Evolutionary conservation across 1,139 yeast species (phyloP), one percentile per base, ranked within the genome.

Genomic region (Yamadazyma conglobata): DNA sequence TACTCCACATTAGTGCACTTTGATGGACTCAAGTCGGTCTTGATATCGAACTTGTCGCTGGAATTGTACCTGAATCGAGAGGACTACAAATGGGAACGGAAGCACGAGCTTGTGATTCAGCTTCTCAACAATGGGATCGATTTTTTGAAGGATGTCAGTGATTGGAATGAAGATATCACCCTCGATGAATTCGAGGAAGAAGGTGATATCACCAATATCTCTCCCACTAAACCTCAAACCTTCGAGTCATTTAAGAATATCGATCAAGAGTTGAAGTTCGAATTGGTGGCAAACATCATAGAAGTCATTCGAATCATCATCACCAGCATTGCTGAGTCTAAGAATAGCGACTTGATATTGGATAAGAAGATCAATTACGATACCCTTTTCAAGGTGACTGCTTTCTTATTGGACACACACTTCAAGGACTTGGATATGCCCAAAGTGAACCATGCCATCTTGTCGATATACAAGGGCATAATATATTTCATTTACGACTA

Each of bases 121-220:
- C 30, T 59, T 10, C 44, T 56, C 15, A 31, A 32, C 11, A 31
- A 43, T 12, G 66, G 66, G 0, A 27, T 53, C 4, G 32, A 26
- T 15, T 34, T 58, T 3, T 37, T 41, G 24, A 35, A 33, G 7
- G 46, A 46, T 25, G 47, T 48, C 8, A 38, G 38, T 24, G 38
- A 37, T 17, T 46, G 28, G 19, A 15, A 28, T 18, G 15, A 23
- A 15, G 25, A 21, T 8, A 3, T 4, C 4, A 15, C 4, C 16
- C 18, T 47, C n/a, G 38, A 38, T 28, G 39, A 40, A 21, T 46
- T 29, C 20, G 22, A 28, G 13, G 59, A 54, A 22, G 60, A 59
- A 21, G 64, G 54, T 15, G 65, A 59, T 37, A 54, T 60, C 19
- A 59, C 64, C 15, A 48, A 49, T 5, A 42, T 42, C 13, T 10